Conservation (phyloP, 176 grass and related monocot genomes). For the Calamus simplicifolius region DNA sequence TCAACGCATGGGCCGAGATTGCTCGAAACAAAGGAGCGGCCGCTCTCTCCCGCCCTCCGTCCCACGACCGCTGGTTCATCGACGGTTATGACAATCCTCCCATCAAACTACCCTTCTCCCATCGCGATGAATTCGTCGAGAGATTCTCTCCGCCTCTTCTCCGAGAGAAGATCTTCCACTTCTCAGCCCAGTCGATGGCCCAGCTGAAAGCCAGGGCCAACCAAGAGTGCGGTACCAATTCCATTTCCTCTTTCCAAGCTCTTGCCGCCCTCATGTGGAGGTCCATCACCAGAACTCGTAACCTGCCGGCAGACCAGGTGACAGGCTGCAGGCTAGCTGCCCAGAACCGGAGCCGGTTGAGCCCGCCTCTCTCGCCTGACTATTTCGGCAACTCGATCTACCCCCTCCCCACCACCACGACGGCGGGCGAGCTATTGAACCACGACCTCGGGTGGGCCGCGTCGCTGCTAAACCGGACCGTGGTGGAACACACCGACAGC, state of each 20-base stretch:
- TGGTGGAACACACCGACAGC: conserved; percentile 45
- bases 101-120: conserved; percentile 36
- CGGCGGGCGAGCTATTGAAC: conserved; percentile 27
- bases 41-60: conserved; percentile 3
- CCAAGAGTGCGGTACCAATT: conserved; percentile 13
- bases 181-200: conserved; percentile 26
- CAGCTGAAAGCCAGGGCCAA: conserved; percentile 39
- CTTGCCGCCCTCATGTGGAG: conserved; percentile 51
- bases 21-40: conserved; percentile 11
- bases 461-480: conserved; percentile 18
- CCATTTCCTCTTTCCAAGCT: conserved; percentile 49
- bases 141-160: conserved; percentile 10
- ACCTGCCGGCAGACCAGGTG: conserved; percentile 9
- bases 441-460: conserved; percentile 56
- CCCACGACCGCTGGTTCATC: conserved; percentile 45
- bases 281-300: conserved; percentile 41
- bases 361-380: conserved; percentile 23
- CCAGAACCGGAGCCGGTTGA: conserved; percentile 19
- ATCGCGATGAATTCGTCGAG: conserved; percentile 20
- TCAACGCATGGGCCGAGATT: conserved; percentile 52
- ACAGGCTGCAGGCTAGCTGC: conserved; percentile 26
- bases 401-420: conserved; percentile 1
- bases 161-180: conserved; percentile 55
- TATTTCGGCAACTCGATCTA: conserved; percentile 58
- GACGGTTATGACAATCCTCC: conserved; percentile 15